Base-by-base conservation (phyloP, 2,329 filamentous ascomycete genomes). In the Cercospora sesami region DNA sequence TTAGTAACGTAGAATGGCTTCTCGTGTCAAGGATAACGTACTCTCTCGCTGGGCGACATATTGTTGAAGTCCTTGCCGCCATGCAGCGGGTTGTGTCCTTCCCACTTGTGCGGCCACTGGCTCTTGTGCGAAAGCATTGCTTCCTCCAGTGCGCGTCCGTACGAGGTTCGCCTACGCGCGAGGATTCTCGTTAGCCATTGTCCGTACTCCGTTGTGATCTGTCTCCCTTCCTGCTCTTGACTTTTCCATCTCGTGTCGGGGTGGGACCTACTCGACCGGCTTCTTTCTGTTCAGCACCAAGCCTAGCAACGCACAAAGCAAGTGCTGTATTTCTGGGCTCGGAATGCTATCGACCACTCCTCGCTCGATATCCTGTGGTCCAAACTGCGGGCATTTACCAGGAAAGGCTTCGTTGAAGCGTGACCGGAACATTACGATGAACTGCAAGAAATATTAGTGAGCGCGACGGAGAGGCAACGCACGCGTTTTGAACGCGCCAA, bases 371-470 rank as follows among this genome's bases (percentile, higher is more conserved):
- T 99, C 96, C 81, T 99, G 94, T 12, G 95, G 95, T 23, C 95
- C 95, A 73, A 96, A 93, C 78, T 97, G 92, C 72, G 92, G 86
- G 39, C 96, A 85, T 33, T 93, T 95, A 80, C 93, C 91, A 59
- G 94, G 91, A 73, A 99, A 95, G 69, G 89, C 91, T 69, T 97
- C 93, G 81, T 87, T 89, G 81, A 99, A 98, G 77, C 95, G 92
- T 80, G 91, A 91, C 79, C 94, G 89, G 82, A 98, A 99, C 92
- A 97, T 97, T 73, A 98, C 93, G 80, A 99, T 92, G 82, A 99
- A 97, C 93, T 97, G 77, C 75, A 76, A 83, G 60, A 61, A 69
- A 68, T 86, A 86, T 87, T 80, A 76, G 75, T 69, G 69, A 67
- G 63, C 73, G 71, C 69, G 74, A 75, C 75, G 51, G 31, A 28